phyloP scores from a whole-genome alignment of 768 basidiomycete genomes.

The Podaxis sp. region DNA sequence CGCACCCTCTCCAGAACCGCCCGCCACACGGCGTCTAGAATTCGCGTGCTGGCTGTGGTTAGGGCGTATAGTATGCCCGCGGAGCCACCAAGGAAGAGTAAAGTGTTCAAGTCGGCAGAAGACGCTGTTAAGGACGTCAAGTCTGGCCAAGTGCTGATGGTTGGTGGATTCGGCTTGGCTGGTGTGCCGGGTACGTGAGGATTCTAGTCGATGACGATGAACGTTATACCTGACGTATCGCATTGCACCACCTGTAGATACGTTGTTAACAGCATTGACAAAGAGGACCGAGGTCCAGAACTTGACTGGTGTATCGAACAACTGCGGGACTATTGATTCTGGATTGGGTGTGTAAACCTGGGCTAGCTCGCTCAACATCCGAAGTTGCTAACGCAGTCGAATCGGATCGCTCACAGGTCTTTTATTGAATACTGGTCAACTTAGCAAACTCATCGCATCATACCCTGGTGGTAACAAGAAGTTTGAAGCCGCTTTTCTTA shows the following conservation, averaged over 20 bases:
- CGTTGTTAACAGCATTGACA: conserved; percentile 73
- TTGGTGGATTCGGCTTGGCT: conserved; percentile 86
- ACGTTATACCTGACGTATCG: too few relatives aligned
- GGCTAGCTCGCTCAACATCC: background rate
- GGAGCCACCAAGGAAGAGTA: conserved; percentile 37
- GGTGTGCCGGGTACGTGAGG: conserved; percentile 70
- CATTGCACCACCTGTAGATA: conserved; percentile 44
- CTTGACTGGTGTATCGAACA: conserved; percentile 85
- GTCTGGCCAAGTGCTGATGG: conserved; percentile 73
- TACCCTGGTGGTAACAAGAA: conserved; percentile 93
- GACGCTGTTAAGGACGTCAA: conserved; percentile 82
- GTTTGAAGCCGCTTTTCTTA: conserved; percentile 78
- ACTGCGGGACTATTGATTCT: conserved; percentile 67
- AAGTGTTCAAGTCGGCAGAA: conserved; percentile 80
- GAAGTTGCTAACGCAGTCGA: background rate
- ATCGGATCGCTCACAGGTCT: conserved; percentile 42
- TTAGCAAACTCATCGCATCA: conserved; percentile 81
- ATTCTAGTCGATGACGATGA: too few relatives aligned
- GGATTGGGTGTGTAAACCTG: conserved; percentile 54
- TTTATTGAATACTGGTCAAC: conserved; percentile 68
- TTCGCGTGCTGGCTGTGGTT: conserved; percentile 7
- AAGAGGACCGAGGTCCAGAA: conserved; percentile 69
- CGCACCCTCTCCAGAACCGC: background rate
- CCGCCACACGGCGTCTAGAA: background rate
- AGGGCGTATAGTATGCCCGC: conserved; percentile 31